Evolutionary conservation across 1,139 yeast genomes (phyloP).

Genomic region (Sugiyamaella pinicola): DNA sequence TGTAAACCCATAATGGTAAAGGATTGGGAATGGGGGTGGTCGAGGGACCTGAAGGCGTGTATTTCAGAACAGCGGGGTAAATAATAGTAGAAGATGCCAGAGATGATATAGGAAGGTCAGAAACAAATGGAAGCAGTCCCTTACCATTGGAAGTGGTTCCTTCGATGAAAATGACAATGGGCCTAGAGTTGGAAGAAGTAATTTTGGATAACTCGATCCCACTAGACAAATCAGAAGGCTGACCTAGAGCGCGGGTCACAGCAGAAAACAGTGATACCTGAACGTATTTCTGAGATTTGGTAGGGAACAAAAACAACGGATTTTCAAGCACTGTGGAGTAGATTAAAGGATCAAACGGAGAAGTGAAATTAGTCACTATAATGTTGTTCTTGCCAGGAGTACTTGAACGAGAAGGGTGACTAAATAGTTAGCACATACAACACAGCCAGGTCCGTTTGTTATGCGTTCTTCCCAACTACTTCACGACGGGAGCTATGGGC

Average conservation of each 20-base stretch:
- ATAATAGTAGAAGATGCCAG: conserved; percentile 24
- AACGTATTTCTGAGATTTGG: conserved; percentile 18
- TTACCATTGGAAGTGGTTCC: conserved; percentile 48
- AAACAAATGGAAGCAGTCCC: conserved; percentile 41
- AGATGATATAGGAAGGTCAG: conserved; percentile 21
- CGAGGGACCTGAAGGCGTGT: conserved; percentile 36
- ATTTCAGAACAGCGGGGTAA: conserved; percentile 40
- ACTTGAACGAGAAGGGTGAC: conserved; percentile 2
- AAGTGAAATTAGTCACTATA: conserved; percentile 43
- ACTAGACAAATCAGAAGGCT: conserved; percentile 19
- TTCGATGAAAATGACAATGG: conserved; percentile 43
- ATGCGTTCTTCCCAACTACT: no score
- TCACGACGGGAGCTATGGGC: no score
- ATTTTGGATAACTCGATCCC: conserved; percentile 13
- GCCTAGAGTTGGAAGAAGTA: conserved; percentile 12
- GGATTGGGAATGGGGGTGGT: conserved; percentile 36
- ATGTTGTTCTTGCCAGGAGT: conserved; percentile 42
- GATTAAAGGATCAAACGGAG: conserved; percentile 46
- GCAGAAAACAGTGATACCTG: conserved; percentile 10
- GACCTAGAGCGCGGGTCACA: conserved; percentile 22
- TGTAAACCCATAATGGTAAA: conserved; percentile 29
- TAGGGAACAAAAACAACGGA: conserved; percentile 11
- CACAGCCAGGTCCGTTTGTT: no score
- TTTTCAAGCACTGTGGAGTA: conserved; percentile 28
- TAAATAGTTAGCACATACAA: conserved; percentile 11